Base-by-base conservation (phyloP, 2,329 filamentous ascomycete species). In the Mollisiaceae sp. region DNA sequence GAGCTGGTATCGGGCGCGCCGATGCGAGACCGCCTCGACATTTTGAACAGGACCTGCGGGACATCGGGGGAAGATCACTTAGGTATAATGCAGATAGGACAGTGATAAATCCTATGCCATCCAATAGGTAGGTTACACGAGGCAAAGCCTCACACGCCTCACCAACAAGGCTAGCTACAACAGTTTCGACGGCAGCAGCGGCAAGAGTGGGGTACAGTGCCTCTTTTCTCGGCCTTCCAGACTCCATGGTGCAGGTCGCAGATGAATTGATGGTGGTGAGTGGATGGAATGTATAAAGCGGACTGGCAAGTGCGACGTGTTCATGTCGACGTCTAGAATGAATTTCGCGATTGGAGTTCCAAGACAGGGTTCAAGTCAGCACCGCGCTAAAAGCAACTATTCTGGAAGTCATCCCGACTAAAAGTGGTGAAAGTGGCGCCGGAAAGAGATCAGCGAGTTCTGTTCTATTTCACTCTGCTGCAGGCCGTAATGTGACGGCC, bases 321-420 rank as follows among this genome's bases (percentile, higher is more conserved):
- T 54, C 50, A 54, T 54, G 50, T 32, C 50, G 50, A 54, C 22
- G 24, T 54, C 32, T 4, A 35, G n/a, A 18, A 54, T 27, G 8
- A 32, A 50, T 50, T 50, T 50, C 45, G 45, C 45, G 45, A 50
- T 50, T 50, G 45, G 45, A 24, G 45, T 11, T 50, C n/a, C 41
- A 18, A 43, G 45, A 24, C 45, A 50, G 22, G 45, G 45, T 12
- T 12, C 32, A 14, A 35, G 24, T 32, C 27, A 54, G 50, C 22
- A 12, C 3, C 4, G n/a, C 24, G 50, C 22, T 24, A 24, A 35
- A 54, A 32, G 50, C n/a, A 50, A 35, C 22, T 11, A 54, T 5
- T 32, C 22, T 32, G 11, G 24, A 54, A 54, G 50, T 32, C 50
- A 18, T 54, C 18, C 27, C 22, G 50, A 32, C 50, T 47, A 22